Evolutionary conservation across 495 filamentous ascomycete species (phyloP), one percentile per base, ranked within the genome.

Genomic region (Hypoxylon cercidicola): DNA sequence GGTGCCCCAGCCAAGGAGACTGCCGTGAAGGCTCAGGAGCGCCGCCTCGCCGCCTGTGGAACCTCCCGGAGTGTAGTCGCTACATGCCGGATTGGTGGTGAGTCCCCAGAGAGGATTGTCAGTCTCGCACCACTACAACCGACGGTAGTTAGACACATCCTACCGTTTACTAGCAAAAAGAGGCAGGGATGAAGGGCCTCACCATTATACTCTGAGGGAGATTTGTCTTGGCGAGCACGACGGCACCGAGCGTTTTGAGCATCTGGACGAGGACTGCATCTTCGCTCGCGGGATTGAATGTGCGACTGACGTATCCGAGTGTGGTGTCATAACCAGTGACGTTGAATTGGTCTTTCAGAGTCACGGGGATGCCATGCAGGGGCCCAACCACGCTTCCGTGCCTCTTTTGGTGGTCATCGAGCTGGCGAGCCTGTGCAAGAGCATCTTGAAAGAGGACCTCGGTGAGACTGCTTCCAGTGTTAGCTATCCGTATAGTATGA

Each of bases 171-270:
- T 15, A 4, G 4, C 4, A 47, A 23, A 59, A 74, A 74, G 39
- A 13, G 30, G 55, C 13, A 5, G 59, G 34, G 49, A 64, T 3
- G 7, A 28, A 28, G 25, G 34, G 78, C 80, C 81, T 83, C 10
- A 88, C 90, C 60, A 96, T 80, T n/a, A 96, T 84, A 0, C 92
- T 93, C 46, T 91, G 87, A 1, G 92, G 92, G 6, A 94, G 74
- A 52, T 92, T 92, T 0, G 92, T 95, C 79, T 95, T 96, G 11
- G 90, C 89, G 69, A 93, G 91, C 1, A 92, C 89, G 0, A 95
- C 81, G 8, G 92, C 92, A 16, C 88, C 88, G 9, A 92, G 90
- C 72, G 91, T 89, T 66, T 91, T 92, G 25, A 95, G 74, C 15
- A 95, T 72, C 40, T 78, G 79, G 6, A 91, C 84, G 74, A 94